Conservation (phyloP, 2,329 filamentous ascomycete species). For the Pestalotiopsis sp. region DNA sequence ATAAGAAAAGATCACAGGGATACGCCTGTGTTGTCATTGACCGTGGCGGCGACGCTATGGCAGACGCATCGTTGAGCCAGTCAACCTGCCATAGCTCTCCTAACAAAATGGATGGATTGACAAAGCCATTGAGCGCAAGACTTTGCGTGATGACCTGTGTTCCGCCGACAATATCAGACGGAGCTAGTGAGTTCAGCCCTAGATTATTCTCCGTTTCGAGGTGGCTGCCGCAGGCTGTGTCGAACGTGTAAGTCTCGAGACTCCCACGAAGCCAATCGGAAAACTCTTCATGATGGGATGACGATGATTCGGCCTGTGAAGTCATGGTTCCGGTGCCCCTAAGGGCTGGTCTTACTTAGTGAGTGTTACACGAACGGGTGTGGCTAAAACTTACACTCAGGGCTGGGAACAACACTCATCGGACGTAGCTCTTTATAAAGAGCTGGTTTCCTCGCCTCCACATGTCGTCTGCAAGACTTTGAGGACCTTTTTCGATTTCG, state of each 20-base stretch:
- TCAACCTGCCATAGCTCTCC: not conserved
- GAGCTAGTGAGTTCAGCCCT: not conserved
- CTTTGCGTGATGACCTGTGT: not conserved
- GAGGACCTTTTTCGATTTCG: slow-evolving; percentile 15
- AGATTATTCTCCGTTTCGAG: not conserved
- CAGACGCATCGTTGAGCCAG: not conserved
- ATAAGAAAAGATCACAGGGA: too few species aligned
- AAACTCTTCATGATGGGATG: not conserved
- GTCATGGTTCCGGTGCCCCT: not conserved
- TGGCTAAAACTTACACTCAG: slow-evolving; percentile 3
- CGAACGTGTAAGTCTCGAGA: not conserved
- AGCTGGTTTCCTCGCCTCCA: too few species aligned
- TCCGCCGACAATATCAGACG: not conserved
- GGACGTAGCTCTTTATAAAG: not conserved
- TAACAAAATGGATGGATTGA: not conserved
- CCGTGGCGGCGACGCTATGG: not conserved
- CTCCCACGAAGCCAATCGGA: not conserved
- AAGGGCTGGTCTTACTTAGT: not conserved
- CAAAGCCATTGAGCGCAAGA: not conserved
- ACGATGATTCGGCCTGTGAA: not conserved
- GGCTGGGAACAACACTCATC: not conserved
- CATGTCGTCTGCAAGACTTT: not conserved
- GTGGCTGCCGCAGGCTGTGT: not conserved
- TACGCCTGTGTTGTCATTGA: not conserved
- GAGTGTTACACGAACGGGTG: not conserved